Evolutionary conservation across 2,329 filamentous ascomycete genomes (phyloP).

Genomic region (Aspergillus luchuensis): DNA sequence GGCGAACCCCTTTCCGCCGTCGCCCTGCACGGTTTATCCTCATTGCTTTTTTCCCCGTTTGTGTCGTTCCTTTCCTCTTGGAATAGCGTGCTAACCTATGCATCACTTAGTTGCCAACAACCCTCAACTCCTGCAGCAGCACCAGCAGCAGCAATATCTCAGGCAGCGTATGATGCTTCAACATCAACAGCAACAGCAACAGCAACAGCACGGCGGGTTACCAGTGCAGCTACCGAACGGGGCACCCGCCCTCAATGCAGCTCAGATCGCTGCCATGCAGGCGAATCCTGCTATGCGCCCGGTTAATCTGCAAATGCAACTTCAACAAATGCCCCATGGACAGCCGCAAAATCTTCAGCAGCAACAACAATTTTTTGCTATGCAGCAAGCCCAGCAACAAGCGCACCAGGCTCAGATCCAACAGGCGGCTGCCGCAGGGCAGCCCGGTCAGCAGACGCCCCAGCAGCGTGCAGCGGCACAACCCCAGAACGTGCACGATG

Average conservation of each 20-base stretch:
- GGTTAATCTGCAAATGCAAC: slow-evolving; percentile 42
- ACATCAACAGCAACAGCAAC: slow-evolving; percentile 37
- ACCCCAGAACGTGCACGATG: slow-evolving; percentile 46
- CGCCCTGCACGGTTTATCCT: neutral
- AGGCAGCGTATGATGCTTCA: slow-evolving; percentile 37
- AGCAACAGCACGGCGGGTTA: slow-evolving; percentile 39
- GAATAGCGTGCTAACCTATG: neutral
- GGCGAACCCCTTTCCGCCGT: neutral
- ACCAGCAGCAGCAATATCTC: slow-evolving; percentile 34
- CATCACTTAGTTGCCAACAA: slow-evolving; percentile 42
- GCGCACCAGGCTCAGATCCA: slow-evolving; percentile 37
- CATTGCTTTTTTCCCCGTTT: neutral
- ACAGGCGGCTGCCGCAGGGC: slow-evolving; percentile 31
- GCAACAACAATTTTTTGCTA: slow-evolving; percentile 42
- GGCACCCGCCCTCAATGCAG: slow-evolving; percentile 42
- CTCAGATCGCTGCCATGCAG: slow-evolving; percentile 49
- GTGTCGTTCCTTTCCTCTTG: neutral
- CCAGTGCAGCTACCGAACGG: slow-evolving; percentile 47
- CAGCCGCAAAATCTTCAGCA: slow-evolving; percentile 48
- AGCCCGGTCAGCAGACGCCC: slow-evolving; percentile 43
- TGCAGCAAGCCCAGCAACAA: slow-evolving; percentile 38
- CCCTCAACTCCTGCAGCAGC: slow-evolving; percentile 51
- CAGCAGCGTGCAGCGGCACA: slow-evolving; percentile 46
- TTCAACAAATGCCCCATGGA: slow-evolving; percentile 45
- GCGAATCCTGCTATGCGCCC: slow-evolving; percentile 44